Evolutionary conservation across 2,329 filamentous ascomycete species (phyloP), one percentile per base, ranked within the genome.

Genomic region (Aschersonia sp.): DNA sequence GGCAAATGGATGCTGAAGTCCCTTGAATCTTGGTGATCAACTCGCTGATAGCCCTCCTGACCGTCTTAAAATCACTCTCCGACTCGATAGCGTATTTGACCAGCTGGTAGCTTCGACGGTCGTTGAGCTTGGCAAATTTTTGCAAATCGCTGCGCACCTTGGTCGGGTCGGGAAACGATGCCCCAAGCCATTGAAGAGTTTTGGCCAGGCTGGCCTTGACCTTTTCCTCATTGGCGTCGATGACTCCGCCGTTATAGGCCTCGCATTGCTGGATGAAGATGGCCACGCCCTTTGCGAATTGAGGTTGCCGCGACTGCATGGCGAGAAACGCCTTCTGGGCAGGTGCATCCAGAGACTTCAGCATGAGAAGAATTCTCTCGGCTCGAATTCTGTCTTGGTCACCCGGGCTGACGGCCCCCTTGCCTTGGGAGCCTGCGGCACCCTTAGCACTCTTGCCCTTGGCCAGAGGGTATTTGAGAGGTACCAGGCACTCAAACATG

Each of bases 11-110:
- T 47, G 75, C 73, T 43, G 81, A 71, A 29, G 78, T 78, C 47
- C 78, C 75, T 55, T 89, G 83, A 37, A 94, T 74, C 49, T 88
- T 81, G 65, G 88, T 92, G 42, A 81, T 78, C 39, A 97, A 71
- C 67, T 98, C 92, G 64, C 87, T 92, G 57, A 96, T 85, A 1
- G 90, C 88, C 56, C 89, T 87, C 52, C 83, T 79, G 43, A 96
- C 87, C 40, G 87, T 95, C 57, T 87, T 84, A 63, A 95, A 97
- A 59, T 98, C 92, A 56, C 85, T 89, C 52, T 90, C 84, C 4
- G 85, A 80, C 32, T 81, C 83, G 61, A 89, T 87, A 47, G 87
- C 81, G 61, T 89, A 96, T 49, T 85, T 82, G 54, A 96, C 80
- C 29, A 98, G 78, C 57, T 94, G 85, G 63, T 96, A 97, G 56